Evolutionary conservation across 768 basidiomycete species (phyloP).

Genomic region (Pleurotus tuber-regium): DNA sequence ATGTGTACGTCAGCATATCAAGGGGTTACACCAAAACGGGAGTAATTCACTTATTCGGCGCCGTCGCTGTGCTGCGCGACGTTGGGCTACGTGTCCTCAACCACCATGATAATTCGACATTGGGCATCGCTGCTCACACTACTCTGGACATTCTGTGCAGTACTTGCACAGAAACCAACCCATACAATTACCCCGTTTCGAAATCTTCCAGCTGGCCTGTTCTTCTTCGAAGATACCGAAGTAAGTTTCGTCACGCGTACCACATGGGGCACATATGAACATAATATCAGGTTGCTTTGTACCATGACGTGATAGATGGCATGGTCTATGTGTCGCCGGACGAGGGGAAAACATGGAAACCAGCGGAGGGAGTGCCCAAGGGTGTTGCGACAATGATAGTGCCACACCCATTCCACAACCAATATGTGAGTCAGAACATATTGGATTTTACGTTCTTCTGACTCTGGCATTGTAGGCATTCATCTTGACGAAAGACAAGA

Average conservation of each 20-base stretch:
- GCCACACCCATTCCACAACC: conserved; percentile 83
- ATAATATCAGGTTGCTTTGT: conserved; percentile 53
- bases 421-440: conserved; percentile 57
- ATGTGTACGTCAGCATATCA: no score
- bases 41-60: neutral
- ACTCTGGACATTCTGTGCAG: neutral
- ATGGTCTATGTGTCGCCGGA: conserved; percentile 77
- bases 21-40: no score
- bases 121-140: neutral
- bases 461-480: conserved; percentile 61
- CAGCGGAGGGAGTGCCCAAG: conserved; percentile 46
- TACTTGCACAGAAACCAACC: conserved; percentile 43
- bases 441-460: no score
- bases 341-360: conserved; percentile 76
- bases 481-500: conserved; percentile 69
- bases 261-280: conserved; percentile 6
- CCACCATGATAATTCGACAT: conserved; percentile 5
- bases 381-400: conserved; percentile 72
- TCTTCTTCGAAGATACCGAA: conserved; percentile 92
- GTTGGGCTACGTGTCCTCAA: conserved; percentile 1
- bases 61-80: neutral
- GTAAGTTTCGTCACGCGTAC: conserved; percentile 43
- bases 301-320: conserved; percentile 71
- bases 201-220: conserved; percentile 72
- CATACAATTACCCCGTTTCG: conserved; percentile 53